These are phyloP conservation scores for Trichosanthes cucumerina DNA, from an alignment of 306 rosid genomes.

Conservation along the genomic window DNA sequence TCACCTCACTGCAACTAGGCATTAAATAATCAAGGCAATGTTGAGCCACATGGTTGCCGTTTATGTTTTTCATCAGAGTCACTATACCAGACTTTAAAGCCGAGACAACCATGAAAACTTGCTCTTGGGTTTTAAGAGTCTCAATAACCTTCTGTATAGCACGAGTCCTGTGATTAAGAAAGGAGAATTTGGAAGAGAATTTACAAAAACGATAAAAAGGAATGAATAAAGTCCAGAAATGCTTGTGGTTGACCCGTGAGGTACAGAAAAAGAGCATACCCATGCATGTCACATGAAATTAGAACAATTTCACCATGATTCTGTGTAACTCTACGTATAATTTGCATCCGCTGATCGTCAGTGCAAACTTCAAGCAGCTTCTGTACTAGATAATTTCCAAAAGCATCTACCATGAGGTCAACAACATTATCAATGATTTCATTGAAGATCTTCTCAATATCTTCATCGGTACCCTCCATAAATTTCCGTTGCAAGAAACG, in stretches of 20 bases:
- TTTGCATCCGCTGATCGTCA: constrained; percentile 34
- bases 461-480: constrained; percentile 26
- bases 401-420: constrained; percentile 54
- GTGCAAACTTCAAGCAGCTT: constrained; percentile 56
- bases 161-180: constrained; percentile 34
- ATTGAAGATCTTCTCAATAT: constrained; percentile 27
- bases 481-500: constrained; percentile 48
- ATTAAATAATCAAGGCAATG: constrained; percentile 39
- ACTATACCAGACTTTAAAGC: constrained; percentile 32
- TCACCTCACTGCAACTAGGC: constrained; percentile 32
- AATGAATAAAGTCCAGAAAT: background rate
- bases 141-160: constrained; percentile 58
- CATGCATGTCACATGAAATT: constrained; percentile 51
- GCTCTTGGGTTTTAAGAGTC: constrained; percentile 40
- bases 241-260: background rate
- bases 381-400: constrained; percentile 53
- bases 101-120: constrained; percentile 36
- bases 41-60: constrained; percentile 53
- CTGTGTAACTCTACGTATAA: constrained; percentile 27
- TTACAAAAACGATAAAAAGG: background rate
- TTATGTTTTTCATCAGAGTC: constrained; percentile 34
- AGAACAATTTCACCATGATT: constrained; percentile 29
- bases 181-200: background rate
- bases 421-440: constrained; percentile 38
- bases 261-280: constrained; percentile 28